phyloP scores from a whole-genome alignment of 495 filamentous ascomycete genomes.

The Achaetomiella virescens region DNA sequence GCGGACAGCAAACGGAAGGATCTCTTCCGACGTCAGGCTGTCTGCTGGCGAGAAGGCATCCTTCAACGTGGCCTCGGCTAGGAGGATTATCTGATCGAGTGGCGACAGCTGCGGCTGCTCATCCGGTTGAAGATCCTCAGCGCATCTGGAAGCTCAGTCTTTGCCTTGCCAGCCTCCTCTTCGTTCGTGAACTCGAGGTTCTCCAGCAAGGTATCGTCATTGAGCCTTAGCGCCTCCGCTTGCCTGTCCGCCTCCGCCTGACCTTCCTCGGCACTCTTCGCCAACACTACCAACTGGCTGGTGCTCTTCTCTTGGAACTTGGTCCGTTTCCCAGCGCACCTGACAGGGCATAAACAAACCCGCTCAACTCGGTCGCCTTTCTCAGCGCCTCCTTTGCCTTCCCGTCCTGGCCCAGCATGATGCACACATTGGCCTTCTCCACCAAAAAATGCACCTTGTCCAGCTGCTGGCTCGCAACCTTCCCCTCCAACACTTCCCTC shows the following conservation, averaged over 20 bases:
- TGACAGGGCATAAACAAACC: conserved; percentile 77
- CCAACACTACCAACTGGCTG: conserved; percentile 88
- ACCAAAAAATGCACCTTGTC: conserved; percentile 61
- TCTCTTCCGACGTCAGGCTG: conserved; percentile 84
- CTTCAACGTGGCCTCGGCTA: conserved; percentile 80
- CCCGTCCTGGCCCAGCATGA: conserved; percentile 75
- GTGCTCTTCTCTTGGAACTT: conserved; percentile 84
- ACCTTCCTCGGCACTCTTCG: conserved; percentile 53
- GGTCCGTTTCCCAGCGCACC: conserved; percentile 87
- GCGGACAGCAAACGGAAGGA: conserved; percentile 80
- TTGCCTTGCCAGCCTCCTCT: conserved; percentile 27
- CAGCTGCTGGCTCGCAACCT: conserved; percentile 31
- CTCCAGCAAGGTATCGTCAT: conserved; percentile 92
- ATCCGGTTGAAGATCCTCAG: conserved; percentile 62
- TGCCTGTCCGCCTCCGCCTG: conserved; percentile 18
- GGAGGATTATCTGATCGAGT: conserved; percentile 75
- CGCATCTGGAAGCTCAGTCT: conserved; percentile 50
- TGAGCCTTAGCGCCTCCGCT: conserved; percentile 66
- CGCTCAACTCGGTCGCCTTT: conserved; percentile 53
- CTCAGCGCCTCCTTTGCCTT: conserved; percentile 67
- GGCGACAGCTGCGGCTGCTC: conserved; percentile 78
- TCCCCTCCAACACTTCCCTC: conserved; percentile 27
- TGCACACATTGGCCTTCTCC: conserved; percentile 76
- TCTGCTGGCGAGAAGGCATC: conserved; percentile 76
- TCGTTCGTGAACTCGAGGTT: conserved; percentile 67